A percentile compares a stretch with the other conserved stretches of the same genome.
phyloP scores from a whole-genome alignment of 345 rosid species.

The Moricandia arvensis region DNA sequence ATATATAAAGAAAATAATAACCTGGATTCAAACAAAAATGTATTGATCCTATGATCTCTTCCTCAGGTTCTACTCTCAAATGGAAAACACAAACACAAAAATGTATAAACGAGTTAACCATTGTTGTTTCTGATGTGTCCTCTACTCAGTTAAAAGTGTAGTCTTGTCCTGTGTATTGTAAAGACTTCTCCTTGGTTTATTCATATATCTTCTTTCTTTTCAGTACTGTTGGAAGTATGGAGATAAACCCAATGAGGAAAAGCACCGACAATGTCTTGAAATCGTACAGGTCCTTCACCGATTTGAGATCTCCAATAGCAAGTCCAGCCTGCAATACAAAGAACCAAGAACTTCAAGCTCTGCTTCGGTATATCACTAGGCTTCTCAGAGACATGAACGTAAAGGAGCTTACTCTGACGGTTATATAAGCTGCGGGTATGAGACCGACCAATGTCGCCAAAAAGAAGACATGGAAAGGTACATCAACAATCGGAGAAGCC shows the following conservation, averaged over 20 bases:
- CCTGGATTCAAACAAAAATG: not conserved
- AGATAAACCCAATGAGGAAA: slow-evolving; percentile 69
- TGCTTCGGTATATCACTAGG: not conserved
- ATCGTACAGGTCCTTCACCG: slow-evolving; percentile 80
- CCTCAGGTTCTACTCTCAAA: slow-evolving; percentile 10
- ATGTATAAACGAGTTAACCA: not conserved
- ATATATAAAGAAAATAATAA: not conserved
- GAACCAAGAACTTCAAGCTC: not conserved
- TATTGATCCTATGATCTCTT: slow-evolving; percentile 2
- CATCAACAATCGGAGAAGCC: slow-evolving; percentile 96
- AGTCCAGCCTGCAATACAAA: slow-evolving; percentile 65
- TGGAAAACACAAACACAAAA: not conserved
- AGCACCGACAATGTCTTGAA: slow-evolving; percentile 71
- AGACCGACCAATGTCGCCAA: slow-evolving; percentile 85
- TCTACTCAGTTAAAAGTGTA: slow-evolving; percentile 25
- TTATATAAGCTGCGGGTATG: slow-evolving; percentile 89
- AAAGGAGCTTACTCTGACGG: slow-evolving; percentile 69
- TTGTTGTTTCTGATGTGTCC: not conserved
- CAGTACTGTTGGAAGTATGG: slow-evolving; percentile 66
- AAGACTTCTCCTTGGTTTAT: slow-evolving; percentile 23
- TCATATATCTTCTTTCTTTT: slow-evolving; percentile 73
- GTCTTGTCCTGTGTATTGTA: slow-evolving; percentile 5
- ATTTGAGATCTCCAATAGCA: slow-evolving; percentile 80
- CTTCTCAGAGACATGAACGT: not conserved
- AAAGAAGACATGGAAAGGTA: slow-evolving; percentile 94